Percentiles rank a stretch among this genome's conserved stretches.
These are phyloP conservation scores for Boechera retrofracta DNA, from an alignment of 345 rosid genomes.

Conservation along the genomic window DNA sequence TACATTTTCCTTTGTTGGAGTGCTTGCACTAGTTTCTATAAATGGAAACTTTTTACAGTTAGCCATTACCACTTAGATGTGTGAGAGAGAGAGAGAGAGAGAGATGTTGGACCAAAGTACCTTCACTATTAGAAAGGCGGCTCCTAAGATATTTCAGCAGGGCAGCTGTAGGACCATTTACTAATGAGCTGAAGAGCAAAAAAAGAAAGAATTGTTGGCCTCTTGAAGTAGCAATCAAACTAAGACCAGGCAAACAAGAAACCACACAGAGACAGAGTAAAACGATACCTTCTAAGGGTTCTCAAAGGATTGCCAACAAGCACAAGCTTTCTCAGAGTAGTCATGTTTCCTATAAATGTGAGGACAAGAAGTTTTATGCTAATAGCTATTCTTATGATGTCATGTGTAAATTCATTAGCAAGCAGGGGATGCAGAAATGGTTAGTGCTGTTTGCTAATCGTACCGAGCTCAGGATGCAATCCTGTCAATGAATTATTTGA, in stretches of 20 bases:
- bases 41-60: constrained; percentile 27
- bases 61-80: constrained; percentile 24
- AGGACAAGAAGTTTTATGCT: constrained; percentile 9
- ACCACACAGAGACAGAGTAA: constrained; percentile 23
- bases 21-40: constrained; percentile 64
- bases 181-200: constrained; percentile 67
- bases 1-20: constrained; percentile 63
- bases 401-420: constrained; percentile 10
- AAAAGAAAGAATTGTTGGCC: neutral
- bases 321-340: constrained; percentile 72
- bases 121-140: constrained; percentile 79
- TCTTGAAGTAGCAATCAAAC: constrained; percentile 32
- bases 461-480: constrained; percentile 90
- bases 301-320: constrained; percentile 88
- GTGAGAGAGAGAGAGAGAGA: constrained; percentile 26
- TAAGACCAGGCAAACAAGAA: constrained; percentile 16
- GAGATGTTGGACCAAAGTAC: constrained; percentile 47
- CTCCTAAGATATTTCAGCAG: constrained; percentile 83
- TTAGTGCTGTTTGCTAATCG: constrained; percentile 39
- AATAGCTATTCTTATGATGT: neutral
- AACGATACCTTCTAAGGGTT: constrained; percentile 77
- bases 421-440: constrained; percentile 28
- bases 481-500: constrained; percentile 92
- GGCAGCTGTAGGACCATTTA: constrained; percentile 87
- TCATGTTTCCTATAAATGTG: constrained; percentile 71